These are phyloP conservation scores for Aspergillus olivimuriae DNA, from an alignment of 495 filamentous ascomycete genomes.

Conservation along the genomic window DNA sequence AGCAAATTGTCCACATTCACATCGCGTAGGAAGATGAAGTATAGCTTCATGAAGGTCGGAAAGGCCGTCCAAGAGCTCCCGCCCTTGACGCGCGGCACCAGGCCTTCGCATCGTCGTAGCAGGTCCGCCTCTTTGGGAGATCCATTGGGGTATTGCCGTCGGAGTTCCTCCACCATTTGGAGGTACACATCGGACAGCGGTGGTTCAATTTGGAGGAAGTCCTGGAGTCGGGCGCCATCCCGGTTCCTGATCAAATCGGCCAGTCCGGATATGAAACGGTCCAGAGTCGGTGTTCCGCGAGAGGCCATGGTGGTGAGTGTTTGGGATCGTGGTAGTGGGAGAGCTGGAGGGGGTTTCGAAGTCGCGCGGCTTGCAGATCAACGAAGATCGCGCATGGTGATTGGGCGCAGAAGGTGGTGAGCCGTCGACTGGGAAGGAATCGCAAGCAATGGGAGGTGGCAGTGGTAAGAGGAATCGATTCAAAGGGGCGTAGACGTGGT, in stretches of 20 bases:
- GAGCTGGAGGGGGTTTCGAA: not conserved
- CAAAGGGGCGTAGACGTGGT: not conserved
- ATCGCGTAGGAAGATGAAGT: slow-evolving; percentile 72
- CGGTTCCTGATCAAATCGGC: slow-evolving; percentile 45
- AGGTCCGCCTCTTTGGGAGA: slow-evolving; percentile 46
- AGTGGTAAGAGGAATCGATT: not conserved
- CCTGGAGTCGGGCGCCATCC: slow-evolving; percentile 48
- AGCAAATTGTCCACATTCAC: slow-evolving; percentile 69
- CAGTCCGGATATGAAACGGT: slow-evolving; percentile 52
- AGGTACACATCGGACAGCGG: slow-evolving; percentile 59
- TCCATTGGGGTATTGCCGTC: slow-evolving; percentile 43
- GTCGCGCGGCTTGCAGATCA: too few species aligned
- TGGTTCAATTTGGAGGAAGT: slow-evolving; percentile 59
- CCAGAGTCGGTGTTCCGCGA: slow-evolving; percentile 37
- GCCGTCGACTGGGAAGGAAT: slow-evolving; percentile 39
- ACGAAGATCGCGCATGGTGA: not conserved
- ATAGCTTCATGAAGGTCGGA: slow-evolving; percentile 68
- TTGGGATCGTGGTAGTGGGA: too few species aligned
- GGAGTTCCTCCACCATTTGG: slow-evolving; percentile 60
- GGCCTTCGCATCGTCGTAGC: slow-evolving; percentile 46
- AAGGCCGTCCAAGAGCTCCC: slow-evolving; percentile 69
- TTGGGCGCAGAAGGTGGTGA: not conserved
- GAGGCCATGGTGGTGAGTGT: slow-evolving; percentile 20
- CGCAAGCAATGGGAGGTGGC: slow-evolving; percentile 24
- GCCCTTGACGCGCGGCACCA: slow-evolving; percentile 54